phyloP scores from a whole-genome alignment of 805 yeast genomes.

The Kodamaea kaohsiungensis region DNA sequence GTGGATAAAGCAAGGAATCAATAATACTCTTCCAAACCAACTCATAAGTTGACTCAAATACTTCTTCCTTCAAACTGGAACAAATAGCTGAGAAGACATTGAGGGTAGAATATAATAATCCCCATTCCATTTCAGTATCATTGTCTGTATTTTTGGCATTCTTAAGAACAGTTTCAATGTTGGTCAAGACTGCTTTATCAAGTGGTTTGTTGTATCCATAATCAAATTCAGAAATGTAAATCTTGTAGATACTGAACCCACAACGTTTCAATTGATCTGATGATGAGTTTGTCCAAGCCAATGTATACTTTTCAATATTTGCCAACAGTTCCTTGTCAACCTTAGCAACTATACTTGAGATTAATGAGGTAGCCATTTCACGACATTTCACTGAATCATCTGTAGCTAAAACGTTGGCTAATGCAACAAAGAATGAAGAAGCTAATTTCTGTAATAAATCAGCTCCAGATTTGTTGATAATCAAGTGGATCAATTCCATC shows the following conservation, averaged over 20 bases:
- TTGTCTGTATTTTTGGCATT: conserved; percentile 33
- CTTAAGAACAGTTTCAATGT: conserved; percentile 25
- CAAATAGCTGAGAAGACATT: conserved; percentile 48
- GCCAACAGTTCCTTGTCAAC: conserved; percentile 37
- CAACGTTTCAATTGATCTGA: conserved; percentile 62
- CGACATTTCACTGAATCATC: conserved; percentile 81
- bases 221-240: conserved; percentile 55
- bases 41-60: conserved; percentile 31
- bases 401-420: conserved; percentile 73
- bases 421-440: conserved; percentile 77
- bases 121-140: conserved; percentile 63
- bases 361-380: conserved; percentile 72
- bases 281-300: conserved; percentile 61
- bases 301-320: conserved; percentile 42
- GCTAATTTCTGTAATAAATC: conserved; percentile 61
- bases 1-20: conserved; percentile 73
- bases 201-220: conserved; percentile 37
- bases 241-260: conserved; percentile 70
- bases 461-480: conserved; percentile 64
- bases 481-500: conserved; percentile 76
- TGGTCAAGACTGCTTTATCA: conserved; percentile 37
- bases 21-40: conserved; percentile 53
- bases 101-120: conserved; percentile 67
- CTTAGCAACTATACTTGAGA: conserved; percentile 55
- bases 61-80: conserved; percentile 34